A percentile compares a stretch with the other conserved stretches of the same genome.
phyloP scores from a whole-genome alignment of 2,329 filamentous ascomycete species.

The Incumbomyces lentus region DNA sequence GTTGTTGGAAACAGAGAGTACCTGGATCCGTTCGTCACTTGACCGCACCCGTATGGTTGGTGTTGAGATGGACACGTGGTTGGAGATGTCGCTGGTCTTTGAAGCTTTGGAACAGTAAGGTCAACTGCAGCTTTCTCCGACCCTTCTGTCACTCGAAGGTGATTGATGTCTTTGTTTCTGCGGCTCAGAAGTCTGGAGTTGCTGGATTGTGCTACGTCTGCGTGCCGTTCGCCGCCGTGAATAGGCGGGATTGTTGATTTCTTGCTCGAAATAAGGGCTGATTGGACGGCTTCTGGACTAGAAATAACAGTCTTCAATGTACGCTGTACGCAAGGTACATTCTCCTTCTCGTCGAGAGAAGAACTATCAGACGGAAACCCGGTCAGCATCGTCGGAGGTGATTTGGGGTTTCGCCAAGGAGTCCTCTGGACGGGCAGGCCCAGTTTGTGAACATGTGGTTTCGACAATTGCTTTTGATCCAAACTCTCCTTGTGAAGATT shows the following conservation, averaged over 20 bases:
- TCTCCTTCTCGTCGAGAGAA: no score
- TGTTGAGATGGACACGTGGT: background rate
- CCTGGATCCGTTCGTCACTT: constrained; percentile 13
- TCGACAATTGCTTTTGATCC: background rate
- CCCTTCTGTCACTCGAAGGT: background rate
- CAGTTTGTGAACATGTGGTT: background rate
- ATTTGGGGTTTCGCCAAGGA: constrained; percentile 3
- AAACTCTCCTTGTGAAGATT: background rate
- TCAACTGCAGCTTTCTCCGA: background rate
- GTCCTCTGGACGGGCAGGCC: background rate
- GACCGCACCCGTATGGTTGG: background rate
- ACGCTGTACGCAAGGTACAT: no score
- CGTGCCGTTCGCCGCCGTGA: no score
- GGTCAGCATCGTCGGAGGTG: background rate
- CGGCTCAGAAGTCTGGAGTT: background rate
- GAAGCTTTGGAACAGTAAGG: constrained; percentile 1
- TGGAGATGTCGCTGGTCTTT: constrained; percentile 3
- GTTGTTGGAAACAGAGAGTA: constrained; percentile 20
- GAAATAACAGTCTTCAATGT: no score
- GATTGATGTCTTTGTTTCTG: background rate
- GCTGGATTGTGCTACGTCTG: no score
- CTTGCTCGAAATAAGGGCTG: no score
- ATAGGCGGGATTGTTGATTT: no score
- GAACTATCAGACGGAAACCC: no score
- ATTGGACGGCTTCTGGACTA: no score